Evolutionary conservation across 371 early-diverging fungal species (phyloP), one percentile per base, ranked within the genome.

Genomic region (Chytridiales sp.): DNA sequence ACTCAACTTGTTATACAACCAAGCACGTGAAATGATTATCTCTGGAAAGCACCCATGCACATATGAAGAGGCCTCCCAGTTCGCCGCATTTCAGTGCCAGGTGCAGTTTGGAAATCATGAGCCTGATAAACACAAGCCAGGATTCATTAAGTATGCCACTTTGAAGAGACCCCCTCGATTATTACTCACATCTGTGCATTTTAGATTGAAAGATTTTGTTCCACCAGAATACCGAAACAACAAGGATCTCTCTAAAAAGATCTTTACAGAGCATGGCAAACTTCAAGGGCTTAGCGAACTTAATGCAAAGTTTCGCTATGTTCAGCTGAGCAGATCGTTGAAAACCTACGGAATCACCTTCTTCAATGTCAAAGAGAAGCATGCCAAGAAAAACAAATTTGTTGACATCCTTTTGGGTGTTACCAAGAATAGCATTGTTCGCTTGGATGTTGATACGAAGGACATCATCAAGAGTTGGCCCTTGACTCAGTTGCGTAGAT

Each of bases 331-430:
- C 30, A 64, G 84, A 21, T 76, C 73, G 1, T 63, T 83, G 19
- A 79, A 80, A 57, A 79, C 81, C 0, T 83, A 83, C 56, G 84
- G 84, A 3, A 74, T 76, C 30, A 78, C 84, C 0, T 83, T 83
- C 48, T 83, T 81, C 61, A 13, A 66, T 6, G 82, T 81, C 36
- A 79, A 82, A 57, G 76, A 66, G 41, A 52, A 50, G 47, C 58
- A 55, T 22, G 43, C 43, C 27, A 79, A 77, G 44, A 80, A 77
- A 54, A 68, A 56, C 38, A 80, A 79, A 53, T 21, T 68, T 1
- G 52, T 60, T 1, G 51, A 66, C 3, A 57, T 76, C 11, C 67
- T 83, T 4, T 53, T 84, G 4, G 84, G 84, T 6, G 68, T 84
- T 32, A 79, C 84, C 39, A 82, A 79, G 46, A 64, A 79, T 17